Conservation (phyloP, 2,329 filamentous ascomycete genomes). For the Scleromitrula shiraiana region DNA sequence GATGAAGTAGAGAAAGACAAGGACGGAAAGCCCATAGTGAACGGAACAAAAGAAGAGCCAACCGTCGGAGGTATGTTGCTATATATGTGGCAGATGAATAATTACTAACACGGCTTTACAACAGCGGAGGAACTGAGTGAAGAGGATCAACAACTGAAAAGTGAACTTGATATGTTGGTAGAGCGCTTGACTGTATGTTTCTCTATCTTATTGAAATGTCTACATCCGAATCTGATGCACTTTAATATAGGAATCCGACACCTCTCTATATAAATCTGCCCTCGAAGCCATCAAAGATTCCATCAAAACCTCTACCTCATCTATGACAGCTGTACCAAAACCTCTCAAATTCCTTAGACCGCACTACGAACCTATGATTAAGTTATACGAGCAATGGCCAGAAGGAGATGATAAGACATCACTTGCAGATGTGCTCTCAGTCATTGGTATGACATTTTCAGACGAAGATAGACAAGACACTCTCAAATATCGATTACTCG, state of each 20-base stretch:
- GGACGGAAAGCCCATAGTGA: conserved; percentile 61
- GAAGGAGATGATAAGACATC: conserved; percentile 77
- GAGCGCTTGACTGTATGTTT: conserved; percentile 75
- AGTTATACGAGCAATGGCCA: conserved; percentile 84
- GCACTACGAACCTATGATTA: conserved; percentile 85
- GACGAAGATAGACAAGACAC: conserved; percentile 95
- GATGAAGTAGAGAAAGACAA: conserved; percentile 54
- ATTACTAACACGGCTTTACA: conserved; percentile 30
- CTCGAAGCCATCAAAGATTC: conserved; percentile 95
- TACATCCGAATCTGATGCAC: conserved; percentile 10
- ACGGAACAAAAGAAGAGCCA: conserved; percentile 69
- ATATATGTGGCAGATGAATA: conserved; percentile 12
- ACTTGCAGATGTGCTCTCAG: conserved; percentile 89
- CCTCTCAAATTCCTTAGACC: conserved; percentile 95
- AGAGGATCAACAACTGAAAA: conserved; percentile 97
- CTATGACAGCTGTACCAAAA: conserved; percentile 98
- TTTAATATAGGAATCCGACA: conserved; percentile 67
- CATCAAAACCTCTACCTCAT: conserved; percentile 98
- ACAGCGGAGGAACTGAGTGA: conserved; percentile 84
- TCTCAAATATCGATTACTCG: conserved; percentile 86
- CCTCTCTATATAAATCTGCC: conserved; percentile 80
- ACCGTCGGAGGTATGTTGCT: conserved; percentile 33
- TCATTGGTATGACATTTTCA: conserved; percentile 97
- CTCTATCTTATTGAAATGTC: not conserved
- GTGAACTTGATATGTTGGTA: conserved; percentile 94